These are phyloP conservation scores for Cyphellophora europaea DNA, from an alignment of 2,329 filamentous ascomycete genomes.

Conservation along the genomic window DNA sequence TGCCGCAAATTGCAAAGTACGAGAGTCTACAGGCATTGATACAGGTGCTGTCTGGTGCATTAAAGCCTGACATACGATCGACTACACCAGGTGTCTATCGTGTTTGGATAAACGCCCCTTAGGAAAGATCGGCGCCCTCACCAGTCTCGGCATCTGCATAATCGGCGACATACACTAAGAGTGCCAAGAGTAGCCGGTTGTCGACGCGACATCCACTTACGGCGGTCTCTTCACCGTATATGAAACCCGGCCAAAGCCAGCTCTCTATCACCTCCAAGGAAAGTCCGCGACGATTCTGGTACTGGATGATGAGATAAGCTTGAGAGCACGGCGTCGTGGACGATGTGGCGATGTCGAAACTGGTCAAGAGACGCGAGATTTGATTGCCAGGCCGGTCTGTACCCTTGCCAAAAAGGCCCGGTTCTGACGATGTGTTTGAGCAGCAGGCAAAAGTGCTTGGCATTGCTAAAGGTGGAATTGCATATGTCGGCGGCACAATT, in stretches of 20 bases:
- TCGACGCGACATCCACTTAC: background rate
- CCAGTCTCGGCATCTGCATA: background rate
- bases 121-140: no score
- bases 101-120: no score
- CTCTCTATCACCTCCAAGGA: background rate
- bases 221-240: background rate
- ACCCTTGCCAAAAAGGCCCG: background rate
- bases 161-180: background rate
- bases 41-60: no score
- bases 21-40: no score
- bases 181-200: background rate
- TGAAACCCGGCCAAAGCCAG: background rate
- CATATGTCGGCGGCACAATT: background rate
- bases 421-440: background rate
- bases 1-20: no score
- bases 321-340: background rate
- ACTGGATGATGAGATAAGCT: conserved; percentile 1
- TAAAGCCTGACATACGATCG: no score
- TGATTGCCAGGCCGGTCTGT: background rate
- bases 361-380: background rate
- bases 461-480: background rate
- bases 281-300: background rate
- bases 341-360: background rate
- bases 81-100: no score
- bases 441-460: background rate